Evolutionary conservation across 2,329 filamentous ascomycete species (phyloP).

Genomic region (Knufia fluminis): DNA sequence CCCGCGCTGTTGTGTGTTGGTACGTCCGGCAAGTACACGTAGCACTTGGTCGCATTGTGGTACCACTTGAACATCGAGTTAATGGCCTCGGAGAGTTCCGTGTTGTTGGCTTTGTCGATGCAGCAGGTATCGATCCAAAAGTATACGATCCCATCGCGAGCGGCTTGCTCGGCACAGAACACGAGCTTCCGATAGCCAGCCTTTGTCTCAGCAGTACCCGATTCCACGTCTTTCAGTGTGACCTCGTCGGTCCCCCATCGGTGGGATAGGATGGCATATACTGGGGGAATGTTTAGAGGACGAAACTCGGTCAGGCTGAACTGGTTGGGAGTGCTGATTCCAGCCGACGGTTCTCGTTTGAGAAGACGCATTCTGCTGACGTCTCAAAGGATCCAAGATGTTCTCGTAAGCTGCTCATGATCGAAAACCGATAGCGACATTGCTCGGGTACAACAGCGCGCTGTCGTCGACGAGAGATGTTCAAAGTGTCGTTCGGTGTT

Average conservation of each 20-base stretch:
- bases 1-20: background rate
- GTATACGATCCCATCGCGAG: slow-evolving; percentile 15
- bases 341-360: background rate
- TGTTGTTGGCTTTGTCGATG: slow-evolving; percentile 22
- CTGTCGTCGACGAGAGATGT: no score
- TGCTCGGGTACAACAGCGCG: no score
- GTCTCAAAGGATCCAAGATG: no score
- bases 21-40: slow-evolving; percentile 19
- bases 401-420: no score
- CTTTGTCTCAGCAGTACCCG: slow-evolving; percentile 3
- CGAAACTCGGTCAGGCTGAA: background rate
- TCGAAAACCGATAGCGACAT: no score
- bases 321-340: background rate
- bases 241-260: background rate
- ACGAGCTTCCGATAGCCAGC: slow-evolving; percentile 8
- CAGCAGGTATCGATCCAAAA: slow-evolving; percentile 25
- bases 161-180: slow-evolving; percentile 11
- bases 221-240: background rate
- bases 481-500: no score
- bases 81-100: slow-evolving; percentile 21
- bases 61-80: slow-evolving; percentile 24
- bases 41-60: slow-evolving; percentile 14
- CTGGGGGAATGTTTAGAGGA: background rate
- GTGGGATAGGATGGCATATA: slow-evolving; percentile 1
- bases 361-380: slow-evolving; percentile 1